phyloP scores from a whole-genome alignment of 495 filamentous ascomycete genomes.

The Amniculicola lignicola region DNA sequence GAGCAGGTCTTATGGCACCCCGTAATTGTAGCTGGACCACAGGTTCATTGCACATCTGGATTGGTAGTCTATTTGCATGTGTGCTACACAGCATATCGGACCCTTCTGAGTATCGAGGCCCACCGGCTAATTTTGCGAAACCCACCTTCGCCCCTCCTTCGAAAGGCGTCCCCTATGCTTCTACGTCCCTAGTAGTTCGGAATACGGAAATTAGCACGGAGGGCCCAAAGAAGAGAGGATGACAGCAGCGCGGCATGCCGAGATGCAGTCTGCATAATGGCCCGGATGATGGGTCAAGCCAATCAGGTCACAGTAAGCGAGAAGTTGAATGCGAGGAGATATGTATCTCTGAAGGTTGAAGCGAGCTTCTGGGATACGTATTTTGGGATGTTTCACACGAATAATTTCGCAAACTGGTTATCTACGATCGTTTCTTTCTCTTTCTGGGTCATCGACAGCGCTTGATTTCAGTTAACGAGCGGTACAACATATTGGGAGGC shows the following conservation, averaged over 20 bases:
- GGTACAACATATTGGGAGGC: conserved; percentile 7
- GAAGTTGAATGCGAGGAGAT: background rate
- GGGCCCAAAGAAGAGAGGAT: background rate
- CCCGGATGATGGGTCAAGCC: conserved; percentile 7
- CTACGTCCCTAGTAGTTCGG: background rate
- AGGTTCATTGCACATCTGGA: background rate
- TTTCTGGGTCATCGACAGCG: too few species aligned
- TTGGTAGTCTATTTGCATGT: background rate
- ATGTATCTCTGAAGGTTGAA: background rate
- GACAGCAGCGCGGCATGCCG: background rate
- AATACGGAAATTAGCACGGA: conserved; percentile 16
- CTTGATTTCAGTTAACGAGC: conserved; percentile 16
- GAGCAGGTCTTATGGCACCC: background rate
- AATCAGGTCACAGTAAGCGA: background rate
- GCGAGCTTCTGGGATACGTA: background rate
- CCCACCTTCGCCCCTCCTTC: conserved; percentile 1
- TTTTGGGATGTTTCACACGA: background rate
- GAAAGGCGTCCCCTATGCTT: conserved; percentile 2
- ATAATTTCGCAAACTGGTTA: background rate
- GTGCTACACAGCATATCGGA: background rate
- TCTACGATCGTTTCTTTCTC: background rate
- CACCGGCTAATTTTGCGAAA: conserved; percentile 26
- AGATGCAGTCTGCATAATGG: background rate
- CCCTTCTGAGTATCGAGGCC: conserved; percentile 3
- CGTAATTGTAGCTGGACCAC: background rate